phyloP scores from a whole-genome alignment of 192 early-diverging fungal genomes.

The Coemansia sp. region DNA sequence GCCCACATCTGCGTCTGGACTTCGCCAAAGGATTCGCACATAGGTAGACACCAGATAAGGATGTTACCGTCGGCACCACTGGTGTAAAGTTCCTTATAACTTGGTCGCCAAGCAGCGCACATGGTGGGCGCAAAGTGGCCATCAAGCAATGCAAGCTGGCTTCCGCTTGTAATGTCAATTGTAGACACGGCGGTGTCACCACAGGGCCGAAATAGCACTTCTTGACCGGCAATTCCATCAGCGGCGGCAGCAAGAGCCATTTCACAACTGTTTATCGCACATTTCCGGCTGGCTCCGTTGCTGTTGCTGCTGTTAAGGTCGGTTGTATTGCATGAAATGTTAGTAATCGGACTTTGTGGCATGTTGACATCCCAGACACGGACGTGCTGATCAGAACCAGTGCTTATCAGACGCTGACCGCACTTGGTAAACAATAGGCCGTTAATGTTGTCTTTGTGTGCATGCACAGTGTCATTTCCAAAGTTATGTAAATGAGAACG shows the following conservation, averaged over 20 bases:
- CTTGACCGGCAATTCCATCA: constrained; percentile 11
- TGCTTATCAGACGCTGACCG: constrained; percentile 59
- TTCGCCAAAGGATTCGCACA: constrained; percentile 27
- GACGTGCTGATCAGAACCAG: constrained; percentile 61
- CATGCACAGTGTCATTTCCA: constrained; percentile 42
- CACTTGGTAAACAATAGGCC: constrained; percentile 67
- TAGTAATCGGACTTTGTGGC: constrained; percentile 3
- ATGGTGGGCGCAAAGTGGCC: constrained; percentile 63
- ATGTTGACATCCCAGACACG: constrained; percentile 57
- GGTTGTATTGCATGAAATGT: neutral
- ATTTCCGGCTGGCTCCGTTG: neutral
- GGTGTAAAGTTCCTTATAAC: constrained; percentile 62
- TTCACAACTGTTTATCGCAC: constrained; percentile 2
- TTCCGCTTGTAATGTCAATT: constrained; percentile 60
- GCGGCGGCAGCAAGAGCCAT: constrained; percentile 47
- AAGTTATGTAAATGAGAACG: constrained; percentile 61
- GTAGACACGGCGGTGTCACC: constrained; percentile 57
- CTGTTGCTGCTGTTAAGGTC: neutral
- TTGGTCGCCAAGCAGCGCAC: constrained; percentile 60
- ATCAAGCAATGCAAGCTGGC: constrained; percentile 54
- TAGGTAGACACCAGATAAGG: constrained; percentile 56
- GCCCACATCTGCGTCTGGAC: constrained; percentile 15
- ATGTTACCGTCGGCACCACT: constrained; percentile 61
- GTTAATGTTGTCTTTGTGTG: constrained; percentile 62
- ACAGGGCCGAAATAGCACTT: constrained; percentile 60